These are phyloP conservation scores for Sugiyamaella marilandica DNA, from an alignment of 805 yeast species.

Conservation along the genomic window DNA sequence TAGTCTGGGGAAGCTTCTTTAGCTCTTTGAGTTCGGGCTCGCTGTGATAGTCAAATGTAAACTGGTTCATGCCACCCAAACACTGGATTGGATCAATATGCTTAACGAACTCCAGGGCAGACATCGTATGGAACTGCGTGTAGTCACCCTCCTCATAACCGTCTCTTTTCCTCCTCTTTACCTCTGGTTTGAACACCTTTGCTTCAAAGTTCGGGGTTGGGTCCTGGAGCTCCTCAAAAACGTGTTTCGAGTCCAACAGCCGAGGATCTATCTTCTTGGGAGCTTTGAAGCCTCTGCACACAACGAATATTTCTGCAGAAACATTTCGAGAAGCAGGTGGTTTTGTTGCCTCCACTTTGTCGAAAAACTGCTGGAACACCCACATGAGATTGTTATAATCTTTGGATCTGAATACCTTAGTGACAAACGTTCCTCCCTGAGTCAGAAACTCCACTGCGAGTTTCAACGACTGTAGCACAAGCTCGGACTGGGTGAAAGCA, in stretches of 20 bases:
- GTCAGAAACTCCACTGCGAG: conserved; percentile 89
- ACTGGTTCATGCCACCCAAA: conserved; percentile 66
- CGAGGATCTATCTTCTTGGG: conserved; percentile 94
- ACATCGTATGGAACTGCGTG: conserved; percentile 60
- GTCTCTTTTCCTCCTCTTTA: conserved; percentile 81
- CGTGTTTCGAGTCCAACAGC: conserved; percentile 84
- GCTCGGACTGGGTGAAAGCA: conserved; percentile 96
- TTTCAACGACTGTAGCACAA: conserved; percentile 87
- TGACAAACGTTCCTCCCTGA: conserved; percentile 92
- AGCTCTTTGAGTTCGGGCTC: conserved; percentile 71
- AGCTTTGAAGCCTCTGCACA: conserved; percentile 92
- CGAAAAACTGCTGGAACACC: conserved; percentile 95
- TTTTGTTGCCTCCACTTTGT: conserved; percentile 96
- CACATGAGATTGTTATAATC: conserved; percentile 96
- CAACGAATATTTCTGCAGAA: conserved; percentile 98
- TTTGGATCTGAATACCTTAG: conserved; percentile 97
- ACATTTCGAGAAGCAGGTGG: conserved; percentile 99
- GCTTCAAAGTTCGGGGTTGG: conserved; percentile 65
- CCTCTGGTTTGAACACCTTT: conserved; percentile 90
- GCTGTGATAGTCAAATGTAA: conserved; percentile 56
- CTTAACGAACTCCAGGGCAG: conserved; percentile 75
- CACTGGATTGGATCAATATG: conserved; percentile 78
- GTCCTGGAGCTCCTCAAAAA: conserved; percentile 82
- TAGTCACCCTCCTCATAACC: conserved; percentile 97
- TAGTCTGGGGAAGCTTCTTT: conserved; percentile 69